Base-by-base conservation (phyloP, 352 stramenopile species). In the Pythium angustatum region DNA sequence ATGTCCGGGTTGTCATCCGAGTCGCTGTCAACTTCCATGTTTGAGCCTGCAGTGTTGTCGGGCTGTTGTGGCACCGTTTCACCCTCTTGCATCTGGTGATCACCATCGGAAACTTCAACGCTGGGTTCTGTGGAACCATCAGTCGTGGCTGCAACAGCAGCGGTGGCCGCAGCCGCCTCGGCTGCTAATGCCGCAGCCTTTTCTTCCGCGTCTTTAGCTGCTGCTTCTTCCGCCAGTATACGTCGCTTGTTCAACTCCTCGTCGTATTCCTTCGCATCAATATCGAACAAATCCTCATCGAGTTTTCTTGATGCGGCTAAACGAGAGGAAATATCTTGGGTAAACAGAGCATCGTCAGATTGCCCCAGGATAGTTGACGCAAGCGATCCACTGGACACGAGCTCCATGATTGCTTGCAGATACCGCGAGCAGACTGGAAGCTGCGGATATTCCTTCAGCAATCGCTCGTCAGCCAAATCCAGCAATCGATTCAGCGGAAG, bases 11-110 rank as follows among this genome's bases (percentile, higher is more conserved):
- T 75, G 14, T 93, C 85, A 48, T 94, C 85, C 8, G 76, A 82
- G 41, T 94, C 85, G 58, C 85, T 94, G 53, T 94, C 85, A 15
- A 94, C 74, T 40, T 94, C 85, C 85, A 94, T 94, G 55, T 81
- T 92, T 3, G 79, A 85, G 10, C 69, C 28, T 26, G 54, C 44
- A 49, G 67, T 74, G 60, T 61, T 67, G 36, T 66, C 59, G 64
- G 64, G 48, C 52, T 71, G 59, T 11, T 28, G 44, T 15, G 33
- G 40, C 22, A 30, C 47, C 27, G 63, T 49, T 59, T 84, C 70
- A 0, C 74, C 61, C 10, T 71, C 69, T 50, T 75, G 60, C 52
- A 71, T 49, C 26, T 69, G 78, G 59, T 71, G 38, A 11, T 72
- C 63, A 27, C 24, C 45, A 26, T 62, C 56, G 14, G 64, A 48